phyloP scores from a whole-genome alignment of 176 grass and related monocot species.

The Raddia distichophylla region DNA sequence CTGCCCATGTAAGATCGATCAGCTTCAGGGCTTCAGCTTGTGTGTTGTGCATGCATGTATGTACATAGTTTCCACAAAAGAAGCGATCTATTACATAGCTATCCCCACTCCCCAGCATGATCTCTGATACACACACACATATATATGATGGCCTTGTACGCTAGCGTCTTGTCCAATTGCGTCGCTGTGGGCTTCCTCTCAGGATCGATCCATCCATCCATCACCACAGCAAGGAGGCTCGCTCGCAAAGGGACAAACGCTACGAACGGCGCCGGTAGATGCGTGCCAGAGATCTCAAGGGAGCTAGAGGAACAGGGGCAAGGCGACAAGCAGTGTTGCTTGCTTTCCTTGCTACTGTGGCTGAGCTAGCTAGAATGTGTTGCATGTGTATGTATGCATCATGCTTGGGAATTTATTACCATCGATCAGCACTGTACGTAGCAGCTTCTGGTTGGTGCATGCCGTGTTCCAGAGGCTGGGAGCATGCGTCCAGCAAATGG shows the following conservation, averaged over 20 bases:
- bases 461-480: too few species aligned
- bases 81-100: background rate
- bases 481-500: background rate
- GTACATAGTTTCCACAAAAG: background rate
- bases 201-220: background rate
- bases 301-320: constrained; percentile 41
- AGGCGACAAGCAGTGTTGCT: constrained; percentile 40
- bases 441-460: constrained; percentile 29
- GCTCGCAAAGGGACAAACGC: constrained; percentile 42
- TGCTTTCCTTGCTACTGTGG: constrained; percentile 32
- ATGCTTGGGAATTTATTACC: constrained; percentile 43
- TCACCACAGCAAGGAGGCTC: constrained; percentile 16
- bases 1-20: background rate
- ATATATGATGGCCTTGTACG: constrained; percentile 17
- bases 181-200: constrained; percentile 41
- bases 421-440: background rate
- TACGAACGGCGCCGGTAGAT: background rate
- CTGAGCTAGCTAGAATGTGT: background rate
- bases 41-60: background rate
- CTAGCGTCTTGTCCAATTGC: constrained; percentile 40
- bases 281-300: constrained; percentile 35
- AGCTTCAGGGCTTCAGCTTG: background rate
- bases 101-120: background rate
- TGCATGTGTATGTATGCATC: background rate
- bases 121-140: background rate